phyloP scores from a whole-genome alignment of 139 green algal species.

The Chlorella ohadii region DNA sequence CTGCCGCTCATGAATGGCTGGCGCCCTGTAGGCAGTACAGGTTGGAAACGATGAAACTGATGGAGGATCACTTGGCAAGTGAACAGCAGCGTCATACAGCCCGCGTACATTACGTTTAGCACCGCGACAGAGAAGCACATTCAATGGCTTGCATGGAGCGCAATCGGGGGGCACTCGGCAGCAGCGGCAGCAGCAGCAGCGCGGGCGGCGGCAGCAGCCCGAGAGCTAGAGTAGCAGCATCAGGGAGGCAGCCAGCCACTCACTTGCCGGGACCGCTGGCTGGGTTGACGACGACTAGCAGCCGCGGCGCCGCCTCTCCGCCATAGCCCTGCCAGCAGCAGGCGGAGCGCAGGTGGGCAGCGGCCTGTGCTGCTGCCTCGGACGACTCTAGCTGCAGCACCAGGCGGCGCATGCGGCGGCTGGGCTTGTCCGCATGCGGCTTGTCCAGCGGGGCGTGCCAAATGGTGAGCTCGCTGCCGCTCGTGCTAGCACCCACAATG shows the following conservation, averaged over 20 bases:
- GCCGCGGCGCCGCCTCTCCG: not conserved
- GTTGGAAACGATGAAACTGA: no score
- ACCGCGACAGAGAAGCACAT: no score
- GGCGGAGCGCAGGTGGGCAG: not conserved
- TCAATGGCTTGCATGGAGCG: no score
- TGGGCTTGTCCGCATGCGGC: not conserved
- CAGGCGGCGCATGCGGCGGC: not conserved
- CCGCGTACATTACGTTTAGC: no score
- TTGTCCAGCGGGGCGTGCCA: slow-evolving; percentile 9
- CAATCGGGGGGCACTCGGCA: no score
- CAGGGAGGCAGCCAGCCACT: not conserved
- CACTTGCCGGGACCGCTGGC: slow-evolving; percentile 64
- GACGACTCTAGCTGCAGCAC: not conserved
- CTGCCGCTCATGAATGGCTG: no score
- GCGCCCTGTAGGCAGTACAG: no score
- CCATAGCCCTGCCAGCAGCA: slow-evolving; percentile 38
- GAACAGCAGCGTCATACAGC: no score
- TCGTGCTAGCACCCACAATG: not conserved
- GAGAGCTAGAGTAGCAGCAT: not conserved
- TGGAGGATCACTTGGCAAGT: no score
- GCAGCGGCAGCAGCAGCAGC: not conserved
- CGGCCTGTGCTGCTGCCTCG: not conserved
- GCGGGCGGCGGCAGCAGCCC: not conserved
- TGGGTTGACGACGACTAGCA: slow-evolving; percentile 76
- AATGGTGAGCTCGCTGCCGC: not conserved